A percentile compares a stretch with the other conserved stretches of the same genome.
These are phyloP conservation scores for Botrytis elliptica DNA, from an alignment of 2,329 filamentous ascomycete species.

Conservation along the genomic window DNA sequence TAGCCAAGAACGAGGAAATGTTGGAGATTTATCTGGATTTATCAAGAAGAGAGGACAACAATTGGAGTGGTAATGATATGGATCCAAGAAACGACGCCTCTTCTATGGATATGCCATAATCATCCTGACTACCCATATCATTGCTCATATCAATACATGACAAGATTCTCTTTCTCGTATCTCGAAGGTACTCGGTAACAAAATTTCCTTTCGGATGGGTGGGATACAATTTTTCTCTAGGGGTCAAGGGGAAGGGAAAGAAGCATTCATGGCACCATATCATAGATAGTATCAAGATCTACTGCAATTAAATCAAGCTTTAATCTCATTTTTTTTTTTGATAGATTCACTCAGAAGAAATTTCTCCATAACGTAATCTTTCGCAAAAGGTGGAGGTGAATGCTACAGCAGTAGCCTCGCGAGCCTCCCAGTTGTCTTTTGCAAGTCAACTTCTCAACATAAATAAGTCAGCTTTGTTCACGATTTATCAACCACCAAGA, in stretches of 20 bases:
- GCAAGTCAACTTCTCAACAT: neutral
- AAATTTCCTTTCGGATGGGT: neutral
- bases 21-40: neutral
- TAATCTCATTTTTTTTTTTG: neutral
- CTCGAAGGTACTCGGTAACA: neutral
- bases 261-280: neutral
- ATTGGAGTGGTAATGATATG: neutral
- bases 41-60: neutral
- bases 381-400: neutral
- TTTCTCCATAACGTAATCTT: neutral
- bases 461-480: neutral
- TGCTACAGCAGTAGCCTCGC: neutral
- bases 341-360: neutral
- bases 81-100: neutral
- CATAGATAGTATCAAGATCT: too few relatives aligned
- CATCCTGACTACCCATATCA: neutral
- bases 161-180: accelerated
- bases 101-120: neutral
- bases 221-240: neutral
- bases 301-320: too few relatives aligned
- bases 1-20: neutral
- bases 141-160: neutral
- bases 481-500: too few relatives aligned
- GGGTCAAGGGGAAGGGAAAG: neutral
- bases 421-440: neutral